phyloP scores from a whole-genome alignment of 345 rosid species.

The Citrus medica region DNA sequence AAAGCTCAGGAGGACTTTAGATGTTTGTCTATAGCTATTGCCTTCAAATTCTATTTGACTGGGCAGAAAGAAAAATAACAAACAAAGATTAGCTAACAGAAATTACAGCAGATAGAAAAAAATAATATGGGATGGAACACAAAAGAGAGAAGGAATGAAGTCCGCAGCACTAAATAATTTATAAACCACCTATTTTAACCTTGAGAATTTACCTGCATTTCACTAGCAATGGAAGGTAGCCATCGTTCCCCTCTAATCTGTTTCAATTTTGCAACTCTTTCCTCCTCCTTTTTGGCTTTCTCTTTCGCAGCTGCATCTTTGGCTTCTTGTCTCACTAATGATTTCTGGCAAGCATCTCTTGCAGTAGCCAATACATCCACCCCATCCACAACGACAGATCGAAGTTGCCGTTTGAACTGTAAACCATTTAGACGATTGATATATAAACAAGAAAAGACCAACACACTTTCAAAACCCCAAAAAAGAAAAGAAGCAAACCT shows the following conservation, averaged over 20 bases:
- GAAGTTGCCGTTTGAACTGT: constrained; percentile 60
- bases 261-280: constrained; percentile 69
- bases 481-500: constrained; percentile 36
- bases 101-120: not conserved
- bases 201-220: constrained; percentile 37
- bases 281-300: constrained; percentile 77
- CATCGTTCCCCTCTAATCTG: constrained; percentile 78
- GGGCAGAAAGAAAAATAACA: not conserved
- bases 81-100: not conserved
- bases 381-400: constrained; percentile 63
- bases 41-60: constrained; percentile 13
- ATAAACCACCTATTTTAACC: not conserved
- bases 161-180: not conserved
- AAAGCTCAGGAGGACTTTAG: not conserved
- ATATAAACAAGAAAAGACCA: not conserved
- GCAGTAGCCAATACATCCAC: constrained; percentile 60
- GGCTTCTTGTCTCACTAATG: constrained; percentile 57
- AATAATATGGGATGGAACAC: not conserved
- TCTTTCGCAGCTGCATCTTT: constrained; percentile 63
- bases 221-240: constrained; percentile 71
- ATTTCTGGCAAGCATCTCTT: constrained; percentile 41
- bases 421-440: not conserved
- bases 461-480: no score
- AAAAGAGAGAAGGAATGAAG: not conserved
- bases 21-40: constrained; percentile 6